Conservation (phyloP, 805 yeast species). For the Kuraishia cidri region DNA sequence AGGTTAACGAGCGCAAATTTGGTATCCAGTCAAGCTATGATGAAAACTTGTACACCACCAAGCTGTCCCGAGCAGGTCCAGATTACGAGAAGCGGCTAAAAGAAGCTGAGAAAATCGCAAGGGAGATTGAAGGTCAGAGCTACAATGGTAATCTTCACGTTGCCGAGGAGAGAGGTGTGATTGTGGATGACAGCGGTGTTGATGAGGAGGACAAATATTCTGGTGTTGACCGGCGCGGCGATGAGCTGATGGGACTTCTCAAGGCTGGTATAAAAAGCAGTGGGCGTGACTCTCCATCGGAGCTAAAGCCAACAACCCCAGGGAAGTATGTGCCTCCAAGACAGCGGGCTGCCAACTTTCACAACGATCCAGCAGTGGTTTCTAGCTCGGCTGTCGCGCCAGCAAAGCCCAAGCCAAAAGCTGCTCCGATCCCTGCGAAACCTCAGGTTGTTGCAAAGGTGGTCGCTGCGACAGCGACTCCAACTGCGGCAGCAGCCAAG, state of each 20-base stretch:
- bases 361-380: conserved; percentile 61
- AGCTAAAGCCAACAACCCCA: conserved; percentile 14
- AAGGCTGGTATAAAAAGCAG: conserved; percentile 9
- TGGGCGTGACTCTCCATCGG: conserved; percentile 10
- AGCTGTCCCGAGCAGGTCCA: conserved; percentile 59
- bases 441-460: conserved; percentile 9
- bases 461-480: background rate
- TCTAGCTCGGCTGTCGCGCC: conserved; percentile 33
- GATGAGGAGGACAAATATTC: conserved; percentile 97
- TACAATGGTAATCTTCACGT: conserved; percentile 65
- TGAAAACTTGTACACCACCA: conserved; percentile 83
- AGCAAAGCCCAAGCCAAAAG: conserved; percentile 4
- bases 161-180: conserved; percentile 84
- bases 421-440: conserved; percentile 15
- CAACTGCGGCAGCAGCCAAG: background rate
- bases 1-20: conserved; percentile 80
- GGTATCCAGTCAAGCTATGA: conserved; percentile 81
- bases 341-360: conserved; percentile 40
- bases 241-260: conserved; percentile 18
- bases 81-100: conserved; percentile 56
- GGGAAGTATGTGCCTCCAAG: conserved; percentile 49
- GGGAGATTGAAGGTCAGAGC: conserved; percentile 68
- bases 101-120: conserved; percentile 73
- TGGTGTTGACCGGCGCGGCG: conserved; percentile 65
- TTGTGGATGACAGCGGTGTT: conserved; percentile 72